phyloP scores from a whole-genome alignment of 192 early-diverging fungal species.

The Obelidium mucronatum region DNA sequence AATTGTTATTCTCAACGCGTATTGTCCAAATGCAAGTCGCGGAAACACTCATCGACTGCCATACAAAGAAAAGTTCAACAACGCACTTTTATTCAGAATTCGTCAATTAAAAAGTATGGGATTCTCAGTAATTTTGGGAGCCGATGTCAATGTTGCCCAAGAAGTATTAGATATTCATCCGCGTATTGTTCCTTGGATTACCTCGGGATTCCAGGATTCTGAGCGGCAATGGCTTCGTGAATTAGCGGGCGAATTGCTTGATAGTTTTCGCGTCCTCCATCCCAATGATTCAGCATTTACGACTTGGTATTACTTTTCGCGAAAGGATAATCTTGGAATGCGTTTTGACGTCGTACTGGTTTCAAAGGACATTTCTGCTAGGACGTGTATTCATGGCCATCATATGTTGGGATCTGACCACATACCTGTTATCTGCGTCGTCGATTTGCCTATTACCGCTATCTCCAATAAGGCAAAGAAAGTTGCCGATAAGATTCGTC shows the following conservation, averaged over 20 bases:
- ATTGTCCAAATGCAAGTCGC: neutral
- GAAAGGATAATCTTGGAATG: neutral
- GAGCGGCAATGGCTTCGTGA: neutral
- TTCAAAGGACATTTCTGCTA: no score
- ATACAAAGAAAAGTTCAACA: neutral
- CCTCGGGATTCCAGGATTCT: neutral
- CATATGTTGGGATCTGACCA: neutral
- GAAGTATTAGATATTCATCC: neutral
- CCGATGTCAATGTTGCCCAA: neutral
- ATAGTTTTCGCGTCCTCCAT: neutral
- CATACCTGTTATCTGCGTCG: neutral
- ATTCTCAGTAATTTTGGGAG: neutral
- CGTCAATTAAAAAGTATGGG: neutral
- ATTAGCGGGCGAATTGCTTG: neutral
- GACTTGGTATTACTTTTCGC: neutral
- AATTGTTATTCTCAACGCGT: neutral
- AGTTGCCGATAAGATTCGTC: neutral
- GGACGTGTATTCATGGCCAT: neutral
- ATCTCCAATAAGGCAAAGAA: slow-evolving; percentile 4
- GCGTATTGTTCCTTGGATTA: neutral
- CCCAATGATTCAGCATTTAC: neutral
- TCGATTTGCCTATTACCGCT: neutral
- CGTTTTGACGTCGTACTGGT: neutral
- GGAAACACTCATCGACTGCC: neutral
- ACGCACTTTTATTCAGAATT: neutral